Conservation (phyloP, 208 protist genomes). For the Lotmaria passim region DNA sequence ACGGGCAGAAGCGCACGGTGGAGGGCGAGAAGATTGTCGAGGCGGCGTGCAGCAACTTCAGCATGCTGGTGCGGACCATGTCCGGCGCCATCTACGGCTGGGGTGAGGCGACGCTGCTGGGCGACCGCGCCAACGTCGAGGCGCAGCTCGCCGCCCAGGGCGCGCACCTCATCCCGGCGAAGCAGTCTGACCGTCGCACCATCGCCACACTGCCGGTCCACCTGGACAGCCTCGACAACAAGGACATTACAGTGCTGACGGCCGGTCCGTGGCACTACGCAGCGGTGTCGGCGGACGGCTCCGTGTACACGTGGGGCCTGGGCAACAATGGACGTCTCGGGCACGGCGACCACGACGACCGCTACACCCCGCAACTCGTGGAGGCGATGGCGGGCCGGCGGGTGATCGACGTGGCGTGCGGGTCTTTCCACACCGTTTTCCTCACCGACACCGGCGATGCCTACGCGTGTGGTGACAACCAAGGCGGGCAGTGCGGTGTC, state of each 20-base stretch:
- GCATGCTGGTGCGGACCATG: constrained; percentile 64
- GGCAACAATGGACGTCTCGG: constrained; percentile 82
- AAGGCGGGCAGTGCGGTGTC: constrained; percentile 78
- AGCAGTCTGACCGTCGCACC: constrained; percentile 30
- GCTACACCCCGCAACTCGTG: constrained; percentile 44
- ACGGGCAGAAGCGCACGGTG: constrained; percentile 47
- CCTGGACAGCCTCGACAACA: constrained; percentile 39
- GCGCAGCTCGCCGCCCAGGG: constrained; percentile 15
- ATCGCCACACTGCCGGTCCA: constrained; percentile 44
- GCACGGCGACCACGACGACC: constrained; percentile 67
- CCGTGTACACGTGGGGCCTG: constrained; percentile 81
- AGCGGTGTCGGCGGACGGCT: constrained; percentile 48
- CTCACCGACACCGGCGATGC: constrained; percentile 58
- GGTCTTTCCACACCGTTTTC: constrained; percentile 83
- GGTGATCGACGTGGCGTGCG: constrained; percentile 75
- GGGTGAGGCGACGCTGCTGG: constrained; percentile 68
- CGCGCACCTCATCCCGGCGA: constrained; percentile 17
- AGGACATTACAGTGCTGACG: constrained; percentile 46
- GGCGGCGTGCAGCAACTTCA: constrained; percentile 69
- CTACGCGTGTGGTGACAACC: constrained; percentile 82
- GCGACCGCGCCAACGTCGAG: constrained; percentile 41
- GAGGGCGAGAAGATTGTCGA: constrained; percentile 60
- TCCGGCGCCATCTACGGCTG: constrained; percentile 73
- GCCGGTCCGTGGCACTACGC: constrained; percentile 85
- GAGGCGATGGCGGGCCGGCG: constrained; percentile 31